Evolutionary conservation across 108 stramenopile genomes (phyloP), one percentile per base, ranked within the genome.

Genomic region (Cyclotella choctawhatcheeana): DNA sequence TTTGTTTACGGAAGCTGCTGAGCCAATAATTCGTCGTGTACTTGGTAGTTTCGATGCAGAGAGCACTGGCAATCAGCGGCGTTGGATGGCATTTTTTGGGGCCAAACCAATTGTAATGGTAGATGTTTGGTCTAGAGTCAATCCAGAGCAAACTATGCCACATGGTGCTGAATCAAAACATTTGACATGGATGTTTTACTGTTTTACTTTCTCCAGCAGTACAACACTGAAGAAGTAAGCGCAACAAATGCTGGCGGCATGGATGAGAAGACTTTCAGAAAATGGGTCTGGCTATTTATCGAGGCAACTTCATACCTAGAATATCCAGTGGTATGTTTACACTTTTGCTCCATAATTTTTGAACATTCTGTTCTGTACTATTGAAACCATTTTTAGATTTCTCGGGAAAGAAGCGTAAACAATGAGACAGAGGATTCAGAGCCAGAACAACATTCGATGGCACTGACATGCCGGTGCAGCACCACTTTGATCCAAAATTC

Each of bases 281-380:
- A 71, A 45, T 77, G 76, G 76, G 27, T 30, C 17, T 52, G 52
- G 58, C 27, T 59, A 17, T 69, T 77, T 48, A 52, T 77, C 18
- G 45, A 50, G 34, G 69, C 69, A n/a, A 71, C 69, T 37, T 65
- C 54, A 29, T 58, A 37, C 44, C 64, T 66, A 34, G 64, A 66
- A 40, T 60, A 44, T 40, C 45, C 44, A 52, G 62, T 72, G 48
- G 71, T 72, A 34, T 64, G 71, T 72, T 27, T 22, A 16, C n/a
- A 37, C 45, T 24, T 64, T 44, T 26, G 12, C 34, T 18, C 20
- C 37, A 69, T 34, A 2, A 18, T 61, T 44, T 26, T 43, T n/a
- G n/a, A n/a, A n/a, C n/a, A n/a, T n/a, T n/a, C n/a, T n/a, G n/a
- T 61, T 5, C 33, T 60, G 29, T 56, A 22, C 31, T 4, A 30